Conservation (phyloP, 2,329 filamentous ascomycete genomes). For the Fusarium albosuccineum region DNA sequence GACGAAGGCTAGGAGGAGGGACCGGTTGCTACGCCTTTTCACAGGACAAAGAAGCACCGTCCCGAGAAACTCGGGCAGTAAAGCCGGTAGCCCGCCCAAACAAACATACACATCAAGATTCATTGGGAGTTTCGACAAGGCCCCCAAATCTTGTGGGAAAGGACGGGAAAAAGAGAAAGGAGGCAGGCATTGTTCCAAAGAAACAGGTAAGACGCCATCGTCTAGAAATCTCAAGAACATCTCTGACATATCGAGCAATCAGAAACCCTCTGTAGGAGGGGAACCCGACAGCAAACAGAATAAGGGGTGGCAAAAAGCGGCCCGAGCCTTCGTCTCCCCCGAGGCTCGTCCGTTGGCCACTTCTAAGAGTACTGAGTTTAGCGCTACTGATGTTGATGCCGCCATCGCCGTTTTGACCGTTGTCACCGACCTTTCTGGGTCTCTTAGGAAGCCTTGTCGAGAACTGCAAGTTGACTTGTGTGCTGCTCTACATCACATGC, state of each 20-base stretch:
- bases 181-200: background rate
- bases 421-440: constrained; percentile 14
- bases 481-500: constrained; percentile 16
- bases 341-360: background rate
- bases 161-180: background rate
- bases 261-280: background rate
- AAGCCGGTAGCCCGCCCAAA: no score
- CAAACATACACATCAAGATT: no score
- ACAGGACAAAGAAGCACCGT: background rate
- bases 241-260: background rate
- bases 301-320: no score
- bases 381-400: constrained; percentile 9
- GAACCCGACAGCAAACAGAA: background rate
- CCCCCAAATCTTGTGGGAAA: background rate
- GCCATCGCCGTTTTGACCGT: constrained; percentile 11
- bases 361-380: background rate
- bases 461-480: constrained; percentile 5
- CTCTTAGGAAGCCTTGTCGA: background rate
- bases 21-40: background rate
- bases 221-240: no score
- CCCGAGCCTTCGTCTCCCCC: no score
- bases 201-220: constrained; percentile 2
- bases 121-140: no score
- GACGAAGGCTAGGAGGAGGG: background rate
- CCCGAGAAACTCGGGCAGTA: no score